These are phyloP conservation scores for Rosa rugosa DNA, from an alignment of 306 rosid genomes.

Conservation along the genomic window DNA sequence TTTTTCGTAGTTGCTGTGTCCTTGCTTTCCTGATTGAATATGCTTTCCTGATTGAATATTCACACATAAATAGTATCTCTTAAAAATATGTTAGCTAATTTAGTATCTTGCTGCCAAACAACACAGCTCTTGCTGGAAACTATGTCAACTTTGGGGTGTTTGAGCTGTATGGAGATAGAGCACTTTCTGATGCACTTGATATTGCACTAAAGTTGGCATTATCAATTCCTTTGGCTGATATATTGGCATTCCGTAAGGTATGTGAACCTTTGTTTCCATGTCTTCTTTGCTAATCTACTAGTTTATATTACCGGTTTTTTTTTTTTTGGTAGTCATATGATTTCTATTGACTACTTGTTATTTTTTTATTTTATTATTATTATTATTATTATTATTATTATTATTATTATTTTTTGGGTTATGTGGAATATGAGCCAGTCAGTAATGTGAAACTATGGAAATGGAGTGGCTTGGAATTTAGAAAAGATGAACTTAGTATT, in stretches of 20 bases:
- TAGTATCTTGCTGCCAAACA: constrained; percentile 24
- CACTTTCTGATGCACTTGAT: constrained; percentile 86
- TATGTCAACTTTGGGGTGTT: constrained; percentile 98
- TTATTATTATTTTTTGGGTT: neutral
- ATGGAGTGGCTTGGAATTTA: neutral
- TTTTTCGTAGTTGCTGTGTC: neutral
- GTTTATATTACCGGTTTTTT: neutral
- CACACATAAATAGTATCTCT: neutral
- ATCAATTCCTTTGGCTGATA: constrained; percentile 89
- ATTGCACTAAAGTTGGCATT: constrained; percentile 88
- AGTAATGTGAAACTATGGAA: neutral
- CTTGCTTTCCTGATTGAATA: neutral
- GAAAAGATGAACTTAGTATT: neutral
- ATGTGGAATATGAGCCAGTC: neutral
- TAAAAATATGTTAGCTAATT: constrained; percentile 21
- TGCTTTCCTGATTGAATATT: neutral
- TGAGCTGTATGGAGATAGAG: constrained; percentile 95
- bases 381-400: too few species aligned
- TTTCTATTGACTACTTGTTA: neutral
- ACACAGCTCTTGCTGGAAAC: constrained; percentile 95
- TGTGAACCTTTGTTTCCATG: constrained; percentile 23
- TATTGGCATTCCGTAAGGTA: constrained; percentile 94
- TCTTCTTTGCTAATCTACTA: neutral
- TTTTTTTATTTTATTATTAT: too few species aligned
- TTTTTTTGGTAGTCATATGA: neutral